phyloP scores from a whole-genome alignment of 106 monocot species.

The Dioscorea dumetorum region DNA sequence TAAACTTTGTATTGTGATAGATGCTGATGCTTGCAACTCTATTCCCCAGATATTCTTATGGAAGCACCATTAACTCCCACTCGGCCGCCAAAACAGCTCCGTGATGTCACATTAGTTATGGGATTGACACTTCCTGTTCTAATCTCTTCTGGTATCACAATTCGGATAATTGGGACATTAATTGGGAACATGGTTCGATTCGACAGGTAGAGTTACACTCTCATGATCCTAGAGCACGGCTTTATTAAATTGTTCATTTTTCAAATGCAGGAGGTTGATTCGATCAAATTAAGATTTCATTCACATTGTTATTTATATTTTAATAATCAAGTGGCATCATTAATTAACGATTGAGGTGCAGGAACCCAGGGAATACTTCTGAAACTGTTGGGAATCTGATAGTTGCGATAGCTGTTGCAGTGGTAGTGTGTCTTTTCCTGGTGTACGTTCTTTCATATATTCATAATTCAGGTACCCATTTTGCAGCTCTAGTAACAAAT shows the following conservation, averaged over 20 bases:
- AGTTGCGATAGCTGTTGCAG: slow-evolving; percentile 45
- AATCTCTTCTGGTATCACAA: slow-evolving; percentile 48
- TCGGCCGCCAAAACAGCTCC: slow-evolving; percentile 63
- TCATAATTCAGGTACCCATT: slow-evolving; percentile 74
- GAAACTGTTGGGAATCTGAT: slow-evolving; percentile 71
- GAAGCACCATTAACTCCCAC: slow-evolving; percentile 91
- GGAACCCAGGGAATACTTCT: slow-evolving; percentile 77
- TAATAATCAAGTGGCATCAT: background rate
- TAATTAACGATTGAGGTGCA: slow-evolving; percentile 23
- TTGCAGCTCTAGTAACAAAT: background rate
- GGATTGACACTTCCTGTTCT: slow-evolving; percentile 60
- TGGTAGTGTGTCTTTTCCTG: slow-evolving; percentile 62
- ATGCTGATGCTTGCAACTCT: background rate
- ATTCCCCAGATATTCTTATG: slow-evolving; percentile 72
- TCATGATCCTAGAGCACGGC: background rate
- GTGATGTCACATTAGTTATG: slow-evolving; percentile 56
- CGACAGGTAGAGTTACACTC: slow-evolving; percentile 52
- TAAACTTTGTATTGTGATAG: background rate
- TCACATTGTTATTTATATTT: too few species aligned
- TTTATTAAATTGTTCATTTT: too few species aligned
- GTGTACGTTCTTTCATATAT: slow-evolving; percentile 85
- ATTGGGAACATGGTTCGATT: slow-evolving; percentile 57
- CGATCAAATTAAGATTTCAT: too few species aligned
- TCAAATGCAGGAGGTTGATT: too few species aligned
- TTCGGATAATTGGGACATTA: slow-evolving; percentile 43